These are phyloP conservation scores for Cyclostephanos tholiformis DNA, from an alignment of 108 stramenopile species.

Conservation along the genomic window DNA sequence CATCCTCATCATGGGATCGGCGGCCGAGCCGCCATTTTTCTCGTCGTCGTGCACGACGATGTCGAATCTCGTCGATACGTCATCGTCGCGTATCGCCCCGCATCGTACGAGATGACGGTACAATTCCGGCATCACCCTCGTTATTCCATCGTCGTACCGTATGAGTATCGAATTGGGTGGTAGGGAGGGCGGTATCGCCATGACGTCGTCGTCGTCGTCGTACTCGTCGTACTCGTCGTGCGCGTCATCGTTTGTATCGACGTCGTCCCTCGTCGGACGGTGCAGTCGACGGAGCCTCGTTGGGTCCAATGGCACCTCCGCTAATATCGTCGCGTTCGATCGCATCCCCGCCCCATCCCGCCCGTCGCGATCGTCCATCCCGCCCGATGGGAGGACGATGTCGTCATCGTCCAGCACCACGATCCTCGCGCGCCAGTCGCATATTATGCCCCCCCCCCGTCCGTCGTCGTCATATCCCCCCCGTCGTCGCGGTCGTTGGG, in stretches of 20 bases:
- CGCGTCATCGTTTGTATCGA: no score
- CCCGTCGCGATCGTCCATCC: slow-evolving; percentile 8
- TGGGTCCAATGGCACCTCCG: no score
- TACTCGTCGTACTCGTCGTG: no score
- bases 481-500: no score
- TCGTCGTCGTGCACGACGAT: no score
- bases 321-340: slow-evolving; percentile 2
- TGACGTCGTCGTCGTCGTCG: not conserved
- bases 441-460: not conserved
- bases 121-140: slow-evolving; percentile 49
- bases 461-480: no score
- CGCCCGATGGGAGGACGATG: no score
- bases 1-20: not conserved
- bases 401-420: no score
- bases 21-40: no score
- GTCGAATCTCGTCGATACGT: not conserved
- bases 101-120: slow-evolving; percentile 49
- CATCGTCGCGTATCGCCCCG: slow-evolving; percentile 11
- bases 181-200: slow-evolving; percentile 43
- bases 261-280: not conserved
- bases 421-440: no score
- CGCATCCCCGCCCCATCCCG: not conserved
- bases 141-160: slow-evolving; percentile 71
- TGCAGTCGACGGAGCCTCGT: no score
- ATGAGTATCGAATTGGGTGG: slow-evolving; percentile 76